Evolutionary conservation across 148 eudicot species (phyloP), one percentile per base, ranked within the genome.

Genomic region (Rhododendron griersonianum): DNA sequence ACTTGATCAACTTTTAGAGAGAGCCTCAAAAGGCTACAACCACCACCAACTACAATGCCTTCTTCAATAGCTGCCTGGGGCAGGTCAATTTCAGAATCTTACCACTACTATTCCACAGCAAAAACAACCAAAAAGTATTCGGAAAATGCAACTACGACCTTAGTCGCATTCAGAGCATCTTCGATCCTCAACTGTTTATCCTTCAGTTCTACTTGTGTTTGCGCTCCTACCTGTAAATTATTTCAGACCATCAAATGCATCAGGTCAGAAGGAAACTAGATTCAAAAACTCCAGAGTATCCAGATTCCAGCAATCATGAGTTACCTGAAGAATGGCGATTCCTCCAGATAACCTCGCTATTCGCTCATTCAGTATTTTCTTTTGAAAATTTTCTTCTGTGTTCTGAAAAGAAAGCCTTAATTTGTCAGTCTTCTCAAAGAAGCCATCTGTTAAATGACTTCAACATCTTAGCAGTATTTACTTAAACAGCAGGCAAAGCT

Each of bases 31-130:
- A 96, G 94, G 87, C 92, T 85, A 89, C 98, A 96, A 82, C 98
- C 99, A 23, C 99, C 99, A 77, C 99, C 99, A 86, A 96, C 99
- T 25, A 96, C 99, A 82, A 96, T 90, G 81, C 98, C 99, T 92
- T 96, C 99, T 88, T 96, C 99, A 76, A 95, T 88, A 67, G 99
- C 99, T 48, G 99, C 96, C 99, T 96, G 86, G 44, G 84, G 7
- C 84, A 78, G 50, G 77, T 94, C 98, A 18, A 94, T 89, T 83
- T 91, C 91, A 67, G 97, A 95, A 79, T 94, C 39, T 71, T 30
- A 71, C 39, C 76, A 30, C 39, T 30, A 71, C 39, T 33, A 14
- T 14, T 35, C 39, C 76, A 30, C 18, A 13, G 33, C 4, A 33
- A 14, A 35, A 37, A 39, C 45, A 8, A 37, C 11, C 3, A 2